Evolutionary conservation across 1,139 yeast genomes (phyloP), one percentile per base, ranked within the genome.

Genomic region (Hansenula lynferdii): DNA sequence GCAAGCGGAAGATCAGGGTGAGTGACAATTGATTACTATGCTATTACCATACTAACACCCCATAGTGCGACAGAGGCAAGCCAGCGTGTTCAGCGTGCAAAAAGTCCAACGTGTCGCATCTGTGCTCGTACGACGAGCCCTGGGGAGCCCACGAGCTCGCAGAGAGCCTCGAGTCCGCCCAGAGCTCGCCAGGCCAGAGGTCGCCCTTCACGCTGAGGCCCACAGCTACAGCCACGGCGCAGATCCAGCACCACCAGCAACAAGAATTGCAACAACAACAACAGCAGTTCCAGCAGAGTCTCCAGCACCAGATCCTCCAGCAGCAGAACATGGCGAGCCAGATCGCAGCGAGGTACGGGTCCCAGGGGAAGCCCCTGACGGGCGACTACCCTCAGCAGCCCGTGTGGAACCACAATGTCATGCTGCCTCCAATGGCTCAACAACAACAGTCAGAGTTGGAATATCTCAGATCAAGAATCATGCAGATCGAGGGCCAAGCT

Each of bases 1-100:
- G 57, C 35, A 47, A 50, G 34, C 49, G 57, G 15, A 53, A 53
- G 34, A 51, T 53, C 28, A 51, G 51, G 35, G 57, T 53, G 35
- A 39, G 56, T 51, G 8, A 8, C 12, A n/a, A n/a, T n/a, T n/a
- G n/a, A n/a, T n/a, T n/a, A n/a, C n/a, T n/a, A n/a, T n/a, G n/a
- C n/a, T n/a, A n/a, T n/a, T n/a, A n/a, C n/a, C n/a, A n/a, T 19
- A 44, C 47, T 43, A 45, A 43, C 52, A 32, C 10, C 10, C n/a
- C 4, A 11, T 36, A 53, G 57, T 53, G 57, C 38, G 57, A 53
- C 34, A 44, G 54, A 38, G 47, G 26, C 4, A 50, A 49, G 26
- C 57, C 57, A 3, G 51, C 45, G 2, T 53, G 57, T 29, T 32
- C 42, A 1, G 43, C 56, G 1, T 53, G 57, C 33, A 45, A 40